A percentile compares a stretch with the other conserved stretches of the same genome.
Conservation (phyloP, 495 filamentous ascomycete genomes). For the Saxophila tyrrhenica region DNA sequence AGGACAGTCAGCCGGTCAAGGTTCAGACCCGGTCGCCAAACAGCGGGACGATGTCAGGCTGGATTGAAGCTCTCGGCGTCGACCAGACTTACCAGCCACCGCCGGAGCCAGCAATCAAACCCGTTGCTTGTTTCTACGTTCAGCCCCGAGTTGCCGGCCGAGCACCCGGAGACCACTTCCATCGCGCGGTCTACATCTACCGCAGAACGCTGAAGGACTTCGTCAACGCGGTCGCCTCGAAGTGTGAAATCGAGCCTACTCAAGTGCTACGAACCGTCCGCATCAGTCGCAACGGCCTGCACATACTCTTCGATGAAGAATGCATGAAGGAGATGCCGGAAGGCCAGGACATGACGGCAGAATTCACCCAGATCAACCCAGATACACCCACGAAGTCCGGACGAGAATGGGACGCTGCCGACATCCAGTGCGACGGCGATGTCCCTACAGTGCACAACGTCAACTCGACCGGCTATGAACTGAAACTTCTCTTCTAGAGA, state of each 20-base stretch:
- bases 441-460: conserved; percentile 24
- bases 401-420: conserved; percentile 33
- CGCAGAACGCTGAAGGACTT: conserved; percentile 64
- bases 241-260: conserved; percentile 63
- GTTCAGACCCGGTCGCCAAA: conserved; percentile 33
- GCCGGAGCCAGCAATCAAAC: conserved; percentile 55
- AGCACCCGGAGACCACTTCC: conserved; percentile 48
- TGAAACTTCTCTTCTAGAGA: conserved; percentile 31
- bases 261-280: conserved; percentile 59
- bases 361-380: conserved; percentile 39
- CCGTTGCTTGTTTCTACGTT: conserved; percentile 84
- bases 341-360: conserved; percentile 77
- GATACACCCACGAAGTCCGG: conserved; percentile 18
- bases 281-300: conserved; percentile 58
- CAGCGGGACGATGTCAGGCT: conserved; percentile 51
- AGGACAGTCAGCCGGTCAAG: conserved; percentile 40
- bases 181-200: conserved; percentile 79
- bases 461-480: conserved; percentile 30
- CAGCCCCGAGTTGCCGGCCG: conserved; percentile 45
- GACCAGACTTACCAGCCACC: conserved; percentile 79
- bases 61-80: conserved; percentile 85
- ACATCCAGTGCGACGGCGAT: conserved; percentile 33
- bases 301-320: conserved; percentile 84
- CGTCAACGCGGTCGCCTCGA: conserved; percentile 55
- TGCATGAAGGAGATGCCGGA: conserved; percentile 76